These are phyloP conservation scores for Fusarium sacchari DNA, from an alignment of 2,329 filamentous ascomycete species.

Conservation along the genomic window DNA sequence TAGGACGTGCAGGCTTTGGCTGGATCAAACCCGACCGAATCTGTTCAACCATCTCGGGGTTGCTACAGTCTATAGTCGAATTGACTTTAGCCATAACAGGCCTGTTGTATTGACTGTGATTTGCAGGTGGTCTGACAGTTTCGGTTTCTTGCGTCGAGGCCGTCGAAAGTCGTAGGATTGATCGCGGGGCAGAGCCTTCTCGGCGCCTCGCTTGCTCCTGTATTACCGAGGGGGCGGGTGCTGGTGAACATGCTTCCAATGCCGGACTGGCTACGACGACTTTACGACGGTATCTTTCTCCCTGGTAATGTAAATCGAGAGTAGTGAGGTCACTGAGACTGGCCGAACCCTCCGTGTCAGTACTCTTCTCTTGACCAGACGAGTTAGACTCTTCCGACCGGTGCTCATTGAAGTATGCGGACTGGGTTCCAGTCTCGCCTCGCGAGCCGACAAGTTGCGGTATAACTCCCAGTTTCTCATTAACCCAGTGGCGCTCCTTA, in stretches of 20 bases:
- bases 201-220: constrained; percentile 52
- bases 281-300: constrained; percentile 37
- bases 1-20: neutral
- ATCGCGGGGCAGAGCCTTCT: constrained; percentile 43
- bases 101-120: constrained; percentile 41
- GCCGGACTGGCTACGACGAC: constrained; percentile 49
- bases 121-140: constrained; percentile 1
- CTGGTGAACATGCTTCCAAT: constrained; percentile 31
- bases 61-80: neutral
- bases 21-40: constrained; percentile 43
- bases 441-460: neutral
- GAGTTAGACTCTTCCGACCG: neutral
- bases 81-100: constrained; percentile 25
- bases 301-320: neutral
- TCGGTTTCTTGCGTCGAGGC: constrained; percentile 16
- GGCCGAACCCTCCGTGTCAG: neutral
- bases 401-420: neutral
- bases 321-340: neutral
- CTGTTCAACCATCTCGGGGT: constrained; percentile 41
- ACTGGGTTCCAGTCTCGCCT: neutral
- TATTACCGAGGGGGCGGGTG: constrained; percentile 46
- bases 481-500: constrained; percentile 46
- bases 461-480: constrained; percentile 31
- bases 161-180: constrained; percentile 48
- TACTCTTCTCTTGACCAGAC: neutral